These are phyloP conservation scores for Hymenotorrendiella dingleyae DNA, from an alignment of 2,329 filamentous ascomycete species.

Conservation along the genomic window DNA sequence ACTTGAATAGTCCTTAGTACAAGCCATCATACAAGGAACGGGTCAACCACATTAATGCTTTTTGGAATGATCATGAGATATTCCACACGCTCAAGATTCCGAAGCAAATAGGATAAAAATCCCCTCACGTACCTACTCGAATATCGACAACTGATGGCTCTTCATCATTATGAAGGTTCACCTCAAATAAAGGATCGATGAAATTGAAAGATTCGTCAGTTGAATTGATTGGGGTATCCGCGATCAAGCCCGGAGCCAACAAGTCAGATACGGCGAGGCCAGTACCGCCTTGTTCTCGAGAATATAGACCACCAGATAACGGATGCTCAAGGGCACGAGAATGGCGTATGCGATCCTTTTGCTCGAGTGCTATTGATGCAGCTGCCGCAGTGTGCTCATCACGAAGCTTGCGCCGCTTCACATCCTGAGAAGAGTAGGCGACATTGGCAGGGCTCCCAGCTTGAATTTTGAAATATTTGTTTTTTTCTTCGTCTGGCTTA, in stretches of 20 bases:
- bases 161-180: conserved; percentile 10
- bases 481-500: conserved; percentile 47
- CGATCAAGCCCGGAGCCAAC: neutral
- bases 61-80: neutral
- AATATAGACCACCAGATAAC: conserved; percentile 19
- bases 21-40: no score
- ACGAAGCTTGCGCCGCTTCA: conserved; percentile 49
- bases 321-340: conserved; percentile 14
- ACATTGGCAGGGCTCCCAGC: conserved; percentile 40
- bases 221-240: neutral
- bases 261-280: neutral
- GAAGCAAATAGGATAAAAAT: no score
- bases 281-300: conserved; percentile 9
- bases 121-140: conserved; percentile 7
- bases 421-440: conserved; percentile 51
- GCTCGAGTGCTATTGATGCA: conserved; percentile 4
- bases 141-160: conserved; percentile 8
- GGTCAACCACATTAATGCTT: neutral
- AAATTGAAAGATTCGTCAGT: neutral
- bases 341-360: conserved; percentile 18
- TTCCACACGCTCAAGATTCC: neutral
- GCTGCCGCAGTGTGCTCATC: conserved; percentile 31
- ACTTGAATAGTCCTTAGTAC: no score
- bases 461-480: conserved; percentile 65
- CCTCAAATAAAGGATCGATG: conserved; percentile 11